phyloP scores from a whole-genome alignment of 2,329 filamentous ascomycete species.

The Shiraia bambusicola region DNA sequence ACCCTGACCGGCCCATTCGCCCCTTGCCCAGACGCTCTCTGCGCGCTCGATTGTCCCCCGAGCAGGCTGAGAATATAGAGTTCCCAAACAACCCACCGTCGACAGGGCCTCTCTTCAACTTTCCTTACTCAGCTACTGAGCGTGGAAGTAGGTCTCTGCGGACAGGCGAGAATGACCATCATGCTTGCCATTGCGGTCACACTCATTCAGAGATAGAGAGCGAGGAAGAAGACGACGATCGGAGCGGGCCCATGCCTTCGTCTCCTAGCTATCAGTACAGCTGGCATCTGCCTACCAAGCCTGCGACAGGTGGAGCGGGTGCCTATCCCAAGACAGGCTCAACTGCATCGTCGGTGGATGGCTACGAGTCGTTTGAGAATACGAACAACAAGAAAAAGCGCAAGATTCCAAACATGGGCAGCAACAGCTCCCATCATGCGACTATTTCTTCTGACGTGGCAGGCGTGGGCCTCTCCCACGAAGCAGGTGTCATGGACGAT shows the following conservation, averaged over 20 bases:
- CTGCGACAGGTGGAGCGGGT: slow-evolving; percentile 28
- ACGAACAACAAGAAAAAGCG: slow-evolving; percentile 99
- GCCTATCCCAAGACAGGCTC: slow-evolving; percentile 51
- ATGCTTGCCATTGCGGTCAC: slow-evolving; percentile 49
- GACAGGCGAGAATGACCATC: slow-evolving; percentile 56
- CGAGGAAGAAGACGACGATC: slow-evolving; percentile 58
- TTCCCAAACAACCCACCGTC: slow-evolving; percentile 77
- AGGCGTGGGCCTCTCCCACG: slow-evolving; percentile 60
- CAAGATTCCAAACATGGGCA: slow-evolving; percentile 90
- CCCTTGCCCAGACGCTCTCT: slow-evolving; percentile 87
- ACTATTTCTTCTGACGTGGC: slow-evolving; percentile 65
- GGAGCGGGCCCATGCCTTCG: slow-evolving; percentile 44
- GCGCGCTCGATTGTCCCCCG: slow-evolving; percentile 81
- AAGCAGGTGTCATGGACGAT: slow-evolving; percentile 48
- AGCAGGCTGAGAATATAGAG: slow-evolving; percentile 77
- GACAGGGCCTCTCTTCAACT: slow-evolving; percentile 73
- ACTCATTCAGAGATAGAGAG: slow-evolving; percentile 57
- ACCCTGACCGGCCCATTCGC: slow-evolving; percentile 87
- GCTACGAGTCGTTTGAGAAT: slow-evolving; percentile 97
- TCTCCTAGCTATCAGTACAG: slow-evolving; percentile 45
- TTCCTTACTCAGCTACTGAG: slow-evolving; percentile 53
- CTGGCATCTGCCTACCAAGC: slow-evolving; percentile 30
- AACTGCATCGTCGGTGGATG: slow-evolving; percentile 72
- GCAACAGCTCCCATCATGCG: slow-evolving; percentile 59
- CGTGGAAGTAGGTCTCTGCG: slow-evolving; percentile 30